These are phyloP conservation scores for Phallus indusiatus DNA, from an alignment of 768 basidiomycete species.

Conservation along the genomic window DNA sequence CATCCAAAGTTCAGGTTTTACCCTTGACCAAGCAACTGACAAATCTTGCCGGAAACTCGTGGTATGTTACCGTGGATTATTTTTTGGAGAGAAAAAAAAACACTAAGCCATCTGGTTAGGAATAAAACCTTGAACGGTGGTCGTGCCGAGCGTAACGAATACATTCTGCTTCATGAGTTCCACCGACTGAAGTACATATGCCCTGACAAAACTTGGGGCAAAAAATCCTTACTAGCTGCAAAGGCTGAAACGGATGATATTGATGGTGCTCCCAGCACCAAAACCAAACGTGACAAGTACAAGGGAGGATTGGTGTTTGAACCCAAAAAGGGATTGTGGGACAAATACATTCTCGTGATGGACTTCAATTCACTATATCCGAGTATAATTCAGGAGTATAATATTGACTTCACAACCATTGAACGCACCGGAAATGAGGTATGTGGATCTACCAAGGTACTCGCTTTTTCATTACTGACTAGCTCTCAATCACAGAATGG, in stretches of 20 bases:
- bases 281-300: slow-evolving; percentile 85
- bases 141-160: slow-evolving; percentile 97
- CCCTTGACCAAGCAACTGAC: slow-evolving; percentile 91
- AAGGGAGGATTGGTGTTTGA: slow-evolving; percentile 98
- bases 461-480: slow-evolving; percentile 12
- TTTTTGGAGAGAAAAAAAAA: neutral
- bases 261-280: slow-evolving; percentile 35
- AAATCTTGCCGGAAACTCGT: slow-evolving; percentile 92
- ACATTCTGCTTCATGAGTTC: slow-evolving; percentile 97
- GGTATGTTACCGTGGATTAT: slow-evolving; percentile 39
- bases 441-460: slow-evolving; percentile 15
- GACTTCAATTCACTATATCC: slow-evolving; percentile 99
- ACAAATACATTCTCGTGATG: slow-evolving; percentile 97
- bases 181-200: slow-evolving; percentile 93
- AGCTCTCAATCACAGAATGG: slow-evolving; percentile 31
- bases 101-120: slow-evolving; percentile 42
- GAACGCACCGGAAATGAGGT: slow-evolving; percentile 57
- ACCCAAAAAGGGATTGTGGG: slow-evolving; percentile 92
- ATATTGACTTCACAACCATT: slow-evolving; percentile 98
- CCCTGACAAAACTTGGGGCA: slow-evolving; percentile 87
- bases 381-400: slow-evolving; percentile 98
- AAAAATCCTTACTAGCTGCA: slow-evolving; percentile 46
- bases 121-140: slow-evolving; percentile 96
- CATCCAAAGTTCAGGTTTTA: slow-evolving; percentile 85
- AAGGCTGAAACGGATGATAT: slow-evolving; percentile 51